Evolutionary conservation across 106 monocot species (phyloP), one percentile per base, ranked within the genome.

Genomic region (Agapanthus africanus): DNA sequence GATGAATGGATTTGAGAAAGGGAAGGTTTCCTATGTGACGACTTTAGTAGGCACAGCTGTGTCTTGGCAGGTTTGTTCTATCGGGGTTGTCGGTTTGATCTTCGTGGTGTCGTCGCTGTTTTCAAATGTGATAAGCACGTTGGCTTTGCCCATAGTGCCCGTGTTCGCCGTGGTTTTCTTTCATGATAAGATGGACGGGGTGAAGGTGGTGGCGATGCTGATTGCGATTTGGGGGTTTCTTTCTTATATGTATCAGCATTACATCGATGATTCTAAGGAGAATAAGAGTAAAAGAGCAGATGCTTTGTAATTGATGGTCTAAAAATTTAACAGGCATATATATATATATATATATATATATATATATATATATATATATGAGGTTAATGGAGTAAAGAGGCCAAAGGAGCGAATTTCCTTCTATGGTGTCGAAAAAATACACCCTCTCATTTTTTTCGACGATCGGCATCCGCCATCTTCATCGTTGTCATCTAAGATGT

Each of bases 131-230:
- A 70, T 78, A 6, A 74, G 82, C 56, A 78, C 77, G 0, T 39
- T 82, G 74, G 70, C 50, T 11, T 37, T 78, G 56, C 77, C 74
- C 0, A 15, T 82, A 7, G 52, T 66, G 44, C 82, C 82, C 0
- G 27, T 82, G 6, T 69, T 82, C 27, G 82, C 82, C 6, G 82
- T 78, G 77, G 30, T 78, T 13, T 78, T 82, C 74, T 70, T 82
- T 38, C 70, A 66, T 30, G 82, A 82, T 35, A 59, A 33, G 47
- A 73, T 82, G 77, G 46, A 77, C 26, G 77, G 77, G 7, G 74
- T 74, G 59, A 82, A 82, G 70, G 63, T 82, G 46, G n/a, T 82
- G 37, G 69, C 77, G 35, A 70, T 82, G 82, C 21, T 82, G 57
- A 77, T 82, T 19, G 82, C 70, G 9, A 4, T 82, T 1, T 82